A percentile compares a stretch with the other conserved stretches of the same genome.
Conservation (phyloP, 345 rosid species). For the Hibiscus syriacus region DNA sequence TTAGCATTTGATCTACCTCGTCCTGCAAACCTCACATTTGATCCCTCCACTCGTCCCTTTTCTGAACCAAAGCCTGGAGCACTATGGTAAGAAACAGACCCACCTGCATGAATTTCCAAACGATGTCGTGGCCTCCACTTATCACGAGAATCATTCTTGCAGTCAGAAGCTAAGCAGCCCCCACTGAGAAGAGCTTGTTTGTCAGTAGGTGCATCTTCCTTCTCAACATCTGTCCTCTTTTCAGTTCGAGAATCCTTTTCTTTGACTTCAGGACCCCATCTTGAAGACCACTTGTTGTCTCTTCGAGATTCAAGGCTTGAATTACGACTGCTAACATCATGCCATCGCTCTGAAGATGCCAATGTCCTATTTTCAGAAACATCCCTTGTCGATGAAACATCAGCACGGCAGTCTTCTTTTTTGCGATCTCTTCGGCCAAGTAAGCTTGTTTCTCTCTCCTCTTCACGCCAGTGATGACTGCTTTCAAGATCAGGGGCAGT, state of each 20-base stretch:
- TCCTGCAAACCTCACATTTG: conserved; percentile 68
- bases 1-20: conserved; percentile 51
- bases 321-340: conserved; percentile 48
- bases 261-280: conserved; percentile 98
- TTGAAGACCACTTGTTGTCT: conserved; percentile 89
- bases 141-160: conserved; percentile 76
- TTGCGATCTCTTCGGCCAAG: conserved; percentile 58
- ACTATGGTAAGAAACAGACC: conserved; percentile 50
- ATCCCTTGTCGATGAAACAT: conserved; percentile 24
- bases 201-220: conserved; percentile 58
- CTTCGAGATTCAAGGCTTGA: conserved; percentile 68
- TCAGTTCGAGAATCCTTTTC: conserved; percentile 66
- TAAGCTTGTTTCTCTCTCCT: conserved; percentile 70
- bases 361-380: conserved; percentile 38
- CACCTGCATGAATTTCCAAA: conserved; percentile 57
- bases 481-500: conserved; percentile 37
- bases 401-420: conserved; percentile 47
- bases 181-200: conserved; percentile 34
- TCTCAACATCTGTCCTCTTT: conserved; percentile 52
- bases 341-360: conserved; percentile 62
- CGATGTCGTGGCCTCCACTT: conserved; percentile 98
- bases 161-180: conserved; percentile 46
- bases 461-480: conserved; percentile 67
- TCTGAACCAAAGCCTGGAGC: conserved; percentile 84
- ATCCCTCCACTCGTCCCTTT: conserved; percentile 54